Evolutionary conservation across 129 eudicot species (phyloP), one percentile per base, ranked within the genome.

Genomic region (Pittosporum tobira): DNA sequence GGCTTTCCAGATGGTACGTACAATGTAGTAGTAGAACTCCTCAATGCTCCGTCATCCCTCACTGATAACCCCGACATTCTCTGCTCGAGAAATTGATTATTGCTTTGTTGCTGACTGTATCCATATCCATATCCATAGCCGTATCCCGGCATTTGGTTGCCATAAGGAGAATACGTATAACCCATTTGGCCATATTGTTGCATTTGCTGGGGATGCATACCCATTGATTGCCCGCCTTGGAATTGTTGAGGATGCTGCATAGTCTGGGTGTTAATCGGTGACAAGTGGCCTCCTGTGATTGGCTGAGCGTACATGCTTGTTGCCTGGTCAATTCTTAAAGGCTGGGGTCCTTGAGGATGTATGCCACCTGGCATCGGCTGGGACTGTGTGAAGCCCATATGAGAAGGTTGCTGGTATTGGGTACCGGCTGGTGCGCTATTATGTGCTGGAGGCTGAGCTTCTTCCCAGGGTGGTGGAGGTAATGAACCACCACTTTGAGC

Each of bases 401-500:
- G 77, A 30, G 66, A 12, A 48, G 71, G 75, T 71, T 64, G 86
- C 54, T 76, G 40, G 46, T 66, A 77, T 45, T 64, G 75, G 29
- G 63, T 38, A 42, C 63, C 61, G 9, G 52, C 67, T 2, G 61
- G 19, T 50, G 65, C 79, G 42, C 61, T 73, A 55, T 59, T 65
- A 18, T 69, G 79, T 2, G 57, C 63, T 52, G 71, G 53, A 42
- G 86, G 67, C 71, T 73, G 87, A 59, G 79, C 86, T 74, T 91
- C 98, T 74, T 91, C 98, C 98, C 98, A 91, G 12, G 98, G 98
- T 22, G 98, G 98, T 16, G 85, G 95, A 27, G 98, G 95, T 16
- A 91, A 57, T 3, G 94, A 57, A 53, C 73, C 79, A 16, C 81
- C 70, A 24, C 63, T 69, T 57, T 77, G 62, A n/a, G n/a, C n/a